These are phyloP conservation scores for Saussurea involucrata DNA, from an alignment of 129 eudicot genomes.

Conservation along the genomic window DNA sequence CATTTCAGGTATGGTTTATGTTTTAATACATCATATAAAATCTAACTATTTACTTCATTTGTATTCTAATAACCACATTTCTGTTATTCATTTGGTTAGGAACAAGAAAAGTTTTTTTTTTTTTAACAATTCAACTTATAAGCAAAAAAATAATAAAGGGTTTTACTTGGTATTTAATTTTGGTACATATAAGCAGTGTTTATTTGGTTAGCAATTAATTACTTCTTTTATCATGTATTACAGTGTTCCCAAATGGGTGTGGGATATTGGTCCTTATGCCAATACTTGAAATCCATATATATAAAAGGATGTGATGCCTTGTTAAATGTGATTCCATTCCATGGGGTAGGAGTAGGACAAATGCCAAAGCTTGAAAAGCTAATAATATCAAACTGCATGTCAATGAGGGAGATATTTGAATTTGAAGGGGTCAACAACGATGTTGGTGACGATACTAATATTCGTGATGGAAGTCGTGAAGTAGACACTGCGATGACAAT, in stretches of 20 bases:
- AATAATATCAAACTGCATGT: neutral
- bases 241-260: neutral
- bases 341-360: neutral
- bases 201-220: too few species aligned
- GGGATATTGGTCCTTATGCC: neutral
- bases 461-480: neutral
- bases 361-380: neutral
- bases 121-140: too few species aligned
- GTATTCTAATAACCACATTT: neutral
- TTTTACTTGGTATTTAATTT: too few species aligned
- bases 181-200: too few species aligned
- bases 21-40: neutral
- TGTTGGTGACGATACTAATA: neutral
- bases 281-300: neutral
- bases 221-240: neutral
- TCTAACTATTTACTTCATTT: neutral
- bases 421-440: neutral
- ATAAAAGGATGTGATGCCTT: neutral
- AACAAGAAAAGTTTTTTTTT: too few species aligned
- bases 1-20: neutral
- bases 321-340: neutral
- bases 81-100: too few species aligned
- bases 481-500: neutral
- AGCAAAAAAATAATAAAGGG: too few species aligned
- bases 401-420: neutral